Conservation (phyloP, 192 early-diverging fungal genomes). For the Haplosporangium gracile region DNA sequence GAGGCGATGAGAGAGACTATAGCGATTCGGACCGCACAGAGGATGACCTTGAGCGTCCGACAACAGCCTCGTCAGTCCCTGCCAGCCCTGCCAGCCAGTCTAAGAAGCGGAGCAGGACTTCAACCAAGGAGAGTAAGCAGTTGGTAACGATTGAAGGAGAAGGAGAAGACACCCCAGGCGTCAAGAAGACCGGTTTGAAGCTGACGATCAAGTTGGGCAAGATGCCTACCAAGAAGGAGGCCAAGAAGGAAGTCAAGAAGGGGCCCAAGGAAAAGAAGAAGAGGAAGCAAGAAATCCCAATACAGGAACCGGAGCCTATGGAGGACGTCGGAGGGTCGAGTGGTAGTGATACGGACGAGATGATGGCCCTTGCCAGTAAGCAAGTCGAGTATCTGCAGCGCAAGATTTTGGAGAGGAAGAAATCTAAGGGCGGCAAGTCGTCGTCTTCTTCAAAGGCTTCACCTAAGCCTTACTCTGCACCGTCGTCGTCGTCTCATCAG, state of each 20-base stretch:
- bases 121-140: slow-evolving; percentile 35
- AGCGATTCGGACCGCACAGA: slow-evolving; percentile 41
- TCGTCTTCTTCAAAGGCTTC: slow-evolving; percentile 27
- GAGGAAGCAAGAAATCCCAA: neutral
- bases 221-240: slow-evolving; percentile 21
- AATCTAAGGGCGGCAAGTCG: slow-evolving; percentile 30
- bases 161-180: neutral
- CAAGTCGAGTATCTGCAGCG: slow-evolving; percentile 54
- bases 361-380: slow-evolving; percentile 53
- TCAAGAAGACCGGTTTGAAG: slow-evolving; percentile 40
- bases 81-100: slow-evolving; percentile 35
- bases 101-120: slow-evolving; percentile 39
- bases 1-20: slow-evolving; percentile 11
- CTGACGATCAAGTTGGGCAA: slow-evolving; percentile 50
- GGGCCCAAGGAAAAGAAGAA: slow-evolving; percentile 18
- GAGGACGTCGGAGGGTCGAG: slow-evolving; percentile 25
- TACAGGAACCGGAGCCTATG: neutral
- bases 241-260: slow-evolving; percentile 26
- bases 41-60: slow-evolving; percentile 23
- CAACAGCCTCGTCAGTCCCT: slow-evolving; percentile 7
- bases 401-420: slow-evolving; percentile 50
- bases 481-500: slow-evolving; percentile 2
- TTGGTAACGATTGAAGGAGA: slow-evolving; percentile 40
- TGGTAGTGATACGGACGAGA: slow-evolving; percentile 51
- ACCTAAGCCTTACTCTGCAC: slow-evolving; percentile 1